Evolutionary conservation across 805 yeast genomes (phyloP), one percentile per base, ranked within the genome.

Genomic region (Myxozyma monticola): DNA sequence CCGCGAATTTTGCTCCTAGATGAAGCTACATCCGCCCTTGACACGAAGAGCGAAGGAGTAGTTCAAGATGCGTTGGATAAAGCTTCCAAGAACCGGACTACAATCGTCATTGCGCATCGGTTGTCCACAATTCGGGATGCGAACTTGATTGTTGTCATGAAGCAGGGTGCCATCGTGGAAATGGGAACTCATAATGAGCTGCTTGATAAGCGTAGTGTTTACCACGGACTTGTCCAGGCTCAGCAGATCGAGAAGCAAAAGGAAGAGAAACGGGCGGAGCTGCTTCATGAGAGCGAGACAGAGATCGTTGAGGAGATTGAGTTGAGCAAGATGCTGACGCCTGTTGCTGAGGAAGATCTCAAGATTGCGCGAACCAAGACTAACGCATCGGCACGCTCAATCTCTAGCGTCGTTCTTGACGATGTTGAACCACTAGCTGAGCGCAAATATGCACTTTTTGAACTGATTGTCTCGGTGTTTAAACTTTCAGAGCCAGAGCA

Each of bases 81-180:
- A 12, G 65, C 65, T 5, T 40, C 65, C 12, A 49, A 55, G 46
- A 36, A 54, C 28, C 48, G 68, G 4, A 90, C 96, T 1, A 69
- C 72, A 5, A 84, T 90, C 34, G 84, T 90, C 41, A 88, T 90
- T 60, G 96, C 96, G 0, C 97, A 90, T 66, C 75, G 97, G 60
- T 74, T 90, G 47, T 82, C 93, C 10, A 90, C 97, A 0, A 90
- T 90, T 51, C 80, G 81, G 59, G 79, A 79, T 56, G 80, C 84
- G 46, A 76, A 77, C 48, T 63, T 79, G 50, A 73, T 80, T 18
- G 74, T 80, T 31, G 84, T 80, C 17, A 69, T 80, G 64, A 52
- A 65, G 10, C 68, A 71, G 48, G 79, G 82, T 10, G 77, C 72
- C 51, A 79, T 79, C 54, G 76, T 71, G 15, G 78, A 75, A 59